Evolutionary conservation across 2,329 filamentous ascomycete species (phyloP).

Genomic region (Huntiella decipiens): DNA sequence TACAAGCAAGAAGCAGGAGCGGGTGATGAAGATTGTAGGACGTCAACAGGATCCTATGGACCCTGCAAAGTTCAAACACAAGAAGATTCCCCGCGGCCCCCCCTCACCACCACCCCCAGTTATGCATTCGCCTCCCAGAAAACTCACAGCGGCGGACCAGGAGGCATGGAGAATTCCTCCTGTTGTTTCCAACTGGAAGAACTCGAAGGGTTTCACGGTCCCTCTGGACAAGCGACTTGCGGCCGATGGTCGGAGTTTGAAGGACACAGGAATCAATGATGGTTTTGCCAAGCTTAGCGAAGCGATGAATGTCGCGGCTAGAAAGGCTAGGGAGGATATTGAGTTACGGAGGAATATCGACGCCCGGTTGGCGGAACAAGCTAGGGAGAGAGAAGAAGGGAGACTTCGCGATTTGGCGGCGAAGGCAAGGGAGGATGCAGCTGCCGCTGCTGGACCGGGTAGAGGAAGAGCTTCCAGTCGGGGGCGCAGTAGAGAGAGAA

Average conservation of each 20-base stretch:
- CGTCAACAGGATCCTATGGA: slow-evolving; percentile 88
- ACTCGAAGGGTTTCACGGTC: slow-evolving; percentile 94
- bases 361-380: slow-evolving; percentile 86
- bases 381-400: slow-evolving; percentile 87
- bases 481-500: background rate
- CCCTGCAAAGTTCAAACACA: slow-evolving; percentile 96
- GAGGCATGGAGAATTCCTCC: slow-evolving; percentile 83
- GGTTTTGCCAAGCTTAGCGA: slow-evolving; percentile 96
- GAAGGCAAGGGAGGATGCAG: slow-evolving; percentile 72
- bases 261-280: slow-evolving; percentile 93
- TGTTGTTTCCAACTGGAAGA: slow-evolving; percentile 97
- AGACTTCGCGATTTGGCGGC: slow-evolving; percentile 73
- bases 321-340: slow-evolving; percentile 89
- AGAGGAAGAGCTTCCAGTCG: background rate
- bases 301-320: slow-evolving; percentile 80
- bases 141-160: slow-evolving; percentile 90
- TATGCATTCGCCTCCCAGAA: slow-evolving; percentile 85
- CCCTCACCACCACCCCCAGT: slow-evolving; percentile 84
- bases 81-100: slow-evolving; percentile 87
- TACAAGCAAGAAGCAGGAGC: slow-evolving; percentile 68
- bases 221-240: slow-evolving; percentile 88
- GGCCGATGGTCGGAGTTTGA: slow-evolving; percentile 75
- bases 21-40: slow-evolving; percentile 97
- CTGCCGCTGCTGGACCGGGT: slow-evolving; percentile 17
- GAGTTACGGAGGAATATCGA: slow-evolving; percentile 87